Conservation (phyloP, 2,329 filamentous ascomycete genomes). For the Trichoderma lentiforme region DNA sequence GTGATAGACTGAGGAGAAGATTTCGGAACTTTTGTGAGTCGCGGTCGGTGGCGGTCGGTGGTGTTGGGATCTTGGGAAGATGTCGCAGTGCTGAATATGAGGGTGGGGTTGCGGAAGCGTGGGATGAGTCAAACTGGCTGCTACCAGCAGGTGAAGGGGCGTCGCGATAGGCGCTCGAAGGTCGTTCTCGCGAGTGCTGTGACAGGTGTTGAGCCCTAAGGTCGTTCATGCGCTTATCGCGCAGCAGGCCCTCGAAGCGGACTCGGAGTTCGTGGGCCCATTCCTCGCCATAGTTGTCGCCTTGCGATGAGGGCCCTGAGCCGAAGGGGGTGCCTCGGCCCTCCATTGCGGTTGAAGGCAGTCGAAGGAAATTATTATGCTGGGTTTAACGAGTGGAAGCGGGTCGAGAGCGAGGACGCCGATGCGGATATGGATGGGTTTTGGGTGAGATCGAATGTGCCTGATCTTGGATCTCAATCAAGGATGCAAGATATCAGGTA, state of each 20-base stretch:
- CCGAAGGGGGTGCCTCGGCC: constrained; percentile 36
- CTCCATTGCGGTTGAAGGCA: constrained; percentile 32
- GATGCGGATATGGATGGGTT: not conserved
- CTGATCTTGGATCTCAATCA: not conserved
- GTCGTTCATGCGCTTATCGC: constrained; percentile 82
- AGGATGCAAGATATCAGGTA: not conserved
- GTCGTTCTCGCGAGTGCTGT: constrained; percentile 49
- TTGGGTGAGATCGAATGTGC: not conserved
- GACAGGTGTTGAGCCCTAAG: constrained; percentile 61
- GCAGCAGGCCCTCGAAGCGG: constrained; percentile 83
- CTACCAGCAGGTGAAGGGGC: constrained; percentile 33
- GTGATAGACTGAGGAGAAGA: constrained; percentile 78
- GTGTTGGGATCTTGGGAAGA: constrained; percentile 61
- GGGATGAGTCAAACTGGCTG: constrained; percentile 47
- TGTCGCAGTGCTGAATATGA: constrained; percentile 50
- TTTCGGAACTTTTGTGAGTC: constrained; percentile 74
- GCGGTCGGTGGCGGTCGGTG: constrained; percentile 63
- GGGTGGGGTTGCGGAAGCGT: constrained; percentile 42
- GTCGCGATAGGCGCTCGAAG: constrained; percentile 48
- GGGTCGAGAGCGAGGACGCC: not conserved
- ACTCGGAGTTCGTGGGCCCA: constrained; percentile 76
- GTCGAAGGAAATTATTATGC: not conserved
- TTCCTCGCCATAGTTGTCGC: constrained; percentile 58
- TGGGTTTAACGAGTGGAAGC: constrained; percentile 6
- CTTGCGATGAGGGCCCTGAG: constrained; percentile 28